Evolutionary conservation across 495 filamentous ascomycete species (phyloP).

Genomic region (Entonaema liquescens): DNA sequence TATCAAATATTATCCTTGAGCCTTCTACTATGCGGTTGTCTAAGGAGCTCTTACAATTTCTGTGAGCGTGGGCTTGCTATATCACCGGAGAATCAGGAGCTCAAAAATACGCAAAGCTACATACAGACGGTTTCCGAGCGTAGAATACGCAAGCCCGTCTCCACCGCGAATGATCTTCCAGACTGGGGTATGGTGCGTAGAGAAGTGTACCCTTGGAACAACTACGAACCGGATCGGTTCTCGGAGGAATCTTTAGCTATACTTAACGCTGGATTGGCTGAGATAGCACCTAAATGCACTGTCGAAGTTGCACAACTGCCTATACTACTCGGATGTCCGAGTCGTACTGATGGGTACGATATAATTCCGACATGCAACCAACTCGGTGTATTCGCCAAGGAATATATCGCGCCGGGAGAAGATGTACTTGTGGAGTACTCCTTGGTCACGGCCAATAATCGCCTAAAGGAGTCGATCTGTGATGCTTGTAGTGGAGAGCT

Average conservation of each 20-base stretch:
- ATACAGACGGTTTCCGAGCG: constrained; percentile 58
- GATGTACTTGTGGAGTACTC: constrained; percentile 81
- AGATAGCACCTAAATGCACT: constrained; percentile 73
- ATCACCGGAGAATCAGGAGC: constrained; percentile 56
- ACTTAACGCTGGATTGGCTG: constrained; percentile 71
- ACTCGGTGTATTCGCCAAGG: constrained; percentile 86
- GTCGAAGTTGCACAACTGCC: constrained; percentile 78
- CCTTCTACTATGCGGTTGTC: constrained; percentile 72
- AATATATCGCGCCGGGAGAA: constrained; percentile 80
- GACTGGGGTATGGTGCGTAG: constrained; percentile 81
- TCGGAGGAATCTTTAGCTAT: constrained; percentile 69
- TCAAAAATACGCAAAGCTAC: constrained; percentile 55
- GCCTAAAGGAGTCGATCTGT: constrained; percentile 80
- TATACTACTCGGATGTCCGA: constrained; percentile 62
- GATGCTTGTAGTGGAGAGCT: constrained; percentile 84
- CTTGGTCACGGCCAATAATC: constrained; percentile 82
- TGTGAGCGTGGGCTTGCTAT: constrained; percentile 60
- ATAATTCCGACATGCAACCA: constrained; percentile 70
- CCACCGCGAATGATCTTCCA: constrained; percentile 64
- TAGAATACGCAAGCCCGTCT: constrained; percentile 50
- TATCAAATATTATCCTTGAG: constrained; percentile 67
- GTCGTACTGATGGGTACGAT: constrained; percentile 53
- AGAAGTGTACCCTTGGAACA: constrained; percentile 95
- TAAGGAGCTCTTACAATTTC: constrained; percentile 74
- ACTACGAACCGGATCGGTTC: constrained; percentile 85